phyloP scores from a whole-genome alignment of 2,329 filamentous ascomycete species.

The Didymella segeticola region DNA sequence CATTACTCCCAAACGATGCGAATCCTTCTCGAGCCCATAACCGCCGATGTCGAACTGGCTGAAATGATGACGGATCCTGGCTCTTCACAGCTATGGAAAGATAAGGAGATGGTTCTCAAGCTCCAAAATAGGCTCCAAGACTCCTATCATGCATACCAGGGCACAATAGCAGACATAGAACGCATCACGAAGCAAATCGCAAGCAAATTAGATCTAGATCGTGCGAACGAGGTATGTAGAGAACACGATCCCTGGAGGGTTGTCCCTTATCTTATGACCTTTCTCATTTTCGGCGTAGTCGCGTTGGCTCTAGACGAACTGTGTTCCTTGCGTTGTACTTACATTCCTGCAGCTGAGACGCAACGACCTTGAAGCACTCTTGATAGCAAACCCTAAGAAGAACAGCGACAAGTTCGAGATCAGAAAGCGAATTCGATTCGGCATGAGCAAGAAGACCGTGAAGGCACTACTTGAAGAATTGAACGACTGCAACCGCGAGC shows the following conservation, averaged over 20 bases:
- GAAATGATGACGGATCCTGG: constrained; percentile 45
- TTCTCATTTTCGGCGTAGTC: background rate
- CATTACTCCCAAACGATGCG: constrained; percentile 47
- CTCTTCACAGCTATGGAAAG: constrained; percentile 42
- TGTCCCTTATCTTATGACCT: background rate
- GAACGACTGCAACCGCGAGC: constrained; percentile 48
- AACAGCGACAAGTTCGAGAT: constrained; percentile 43
- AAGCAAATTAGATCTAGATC: constrained; percentile 46
- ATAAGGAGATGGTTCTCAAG: constrained; percentile 33
- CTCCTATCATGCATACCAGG: constrained; percentile 45
- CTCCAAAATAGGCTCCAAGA: constrained; percentile 44
- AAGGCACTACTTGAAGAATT: constrained; percentile 46
- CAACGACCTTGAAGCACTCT: constrained; percentile 46
- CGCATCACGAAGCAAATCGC: constrained; percentile 46
- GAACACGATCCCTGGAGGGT: too few species aligned
- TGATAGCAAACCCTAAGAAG: constrained; percentile 44
- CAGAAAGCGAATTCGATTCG: constrained; percentile 45
- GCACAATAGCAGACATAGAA: constrained; percentile 46
- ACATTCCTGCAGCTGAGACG: constrained; percentile 36
- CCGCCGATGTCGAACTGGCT: constrained; percentile 44
- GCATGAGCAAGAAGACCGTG: constrained; percentile 48
- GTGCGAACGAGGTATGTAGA: constrained; percentile 38
- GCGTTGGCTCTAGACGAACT: background rate
- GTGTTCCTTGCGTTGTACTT: constrained; percentile 23
- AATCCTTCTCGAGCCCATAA: constrained; percentile 46